These are phyloP conservation scores for Claviceps capensis DNA, from an alignment of 2,329 filamentous ascomycete genomes.

Conservation along the genomic window DNA sequence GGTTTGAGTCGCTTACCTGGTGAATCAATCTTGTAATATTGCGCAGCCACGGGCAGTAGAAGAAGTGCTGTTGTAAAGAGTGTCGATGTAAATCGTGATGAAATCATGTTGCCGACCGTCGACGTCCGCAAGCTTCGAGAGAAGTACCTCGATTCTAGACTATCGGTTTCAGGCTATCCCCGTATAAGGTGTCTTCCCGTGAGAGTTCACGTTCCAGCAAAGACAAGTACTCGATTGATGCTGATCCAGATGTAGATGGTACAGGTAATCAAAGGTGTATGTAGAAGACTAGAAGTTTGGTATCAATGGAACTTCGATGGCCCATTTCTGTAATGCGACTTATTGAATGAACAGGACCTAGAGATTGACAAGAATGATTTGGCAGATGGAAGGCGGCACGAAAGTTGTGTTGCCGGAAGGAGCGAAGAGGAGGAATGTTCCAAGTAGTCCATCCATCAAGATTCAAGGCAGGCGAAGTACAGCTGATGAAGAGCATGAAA, in stretches of 20 bases:
- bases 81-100: neutral
- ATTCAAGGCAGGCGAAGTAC: neutral
- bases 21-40: slow-evolving; percentile 18
- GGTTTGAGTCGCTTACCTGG: slow-evolving; percentile 12
- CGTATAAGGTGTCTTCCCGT: too few species aligned
- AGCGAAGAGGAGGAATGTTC: neutral
- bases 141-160: neutral
- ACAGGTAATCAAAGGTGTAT: neutral
- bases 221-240: neutral
- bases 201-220: neutral
- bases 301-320: neutral
- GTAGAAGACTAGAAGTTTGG: neutral
- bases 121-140: neutral
- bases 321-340: neutral
- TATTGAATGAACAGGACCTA: neutral
- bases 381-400: too few species aligned
- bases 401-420: neutral
- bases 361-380: neutral
- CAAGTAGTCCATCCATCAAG: neutral
- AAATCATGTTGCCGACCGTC: slow-evolving; percentile 1
- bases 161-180: neutral
- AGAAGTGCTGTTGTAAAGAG: slow-evolving; percentile 2
- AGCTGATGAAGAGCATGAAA: neutral
- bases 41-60: slow-evolving; percentile 10
- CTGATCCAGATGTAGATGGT: neutral